Evolutionary conservation across 2,329 filamentous ascomycete genomes (phyloP).

Genomic region (Aotearoamyces nothofagi): DNA sequence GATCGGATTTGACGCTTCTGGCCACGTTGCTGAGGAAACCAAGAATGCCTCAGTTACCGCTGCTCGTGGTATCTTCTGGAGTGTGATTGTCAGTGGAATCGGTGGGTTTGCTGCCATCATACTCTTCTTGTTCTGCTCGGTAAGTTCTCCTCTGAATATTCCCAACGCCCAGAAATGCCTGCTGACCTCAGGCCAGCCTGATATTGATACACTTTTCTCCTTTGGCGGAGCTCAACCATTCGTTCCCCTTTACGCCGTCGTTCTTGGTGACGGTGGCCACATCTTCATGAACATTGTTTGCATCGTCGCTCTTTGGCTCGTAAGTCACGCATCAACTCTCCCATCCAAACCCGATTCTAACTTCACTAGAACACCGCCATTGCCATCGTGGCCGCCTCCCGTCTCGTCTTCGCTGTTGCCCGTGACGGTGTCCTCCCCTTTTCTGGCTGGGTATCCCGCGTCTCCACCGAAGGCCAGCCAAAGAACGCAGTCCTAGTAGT

Average conservation of each 20-base stretch:
- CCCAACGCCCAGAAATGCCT: no score
- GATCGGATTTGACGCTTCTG: conserved; percentile 45
- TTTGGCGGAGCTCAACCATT: conserved; percentile 42
- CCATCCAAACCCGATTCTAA: no score
- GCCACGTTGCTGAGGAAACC: conserved; percentile 45
- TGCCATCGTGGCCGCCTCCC: conserved; percentile 40
- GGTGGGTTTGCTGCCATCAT: conserved; percentile 40
- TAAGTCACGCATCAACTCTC: conserved; percentile 16
- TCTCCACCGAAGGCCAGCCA: conserved; percentile 37
- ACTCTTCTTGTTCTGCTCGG: conserved; percentile 41
- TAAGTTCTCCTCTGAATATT: conserved; percentile 15
- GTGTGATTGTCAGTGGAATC: conserved; percentile 37
- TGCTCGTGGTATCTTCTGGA: conserved; percentile 44
- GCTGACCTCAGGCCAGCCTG: no score
- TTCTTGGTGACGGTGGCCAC: conserved; percentile 38
- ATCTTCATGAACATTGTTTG: conserved; percentile 47
- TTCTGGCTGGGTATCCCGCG: conserved; percentile 39
- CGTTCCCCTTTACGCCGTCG: conserved; percentile 38
- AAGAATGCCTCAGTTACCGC: conserved; percentile 40
- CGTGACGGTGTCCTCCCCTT: conserved; percentile 44
- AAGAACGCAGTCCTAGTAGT: conserved; percentile 44
- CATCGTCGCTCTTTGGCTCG: conserved; percentile 33
- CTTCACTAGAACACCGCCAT: conserved; percentile 47
- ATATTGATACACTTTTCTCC: conserved; percentile 33
- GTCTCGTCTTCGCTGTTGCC: conserved; percentile 47